Conservation (phyloP, 768 basidiomycete genomes). For the Sutorius australiensis region DNA sequence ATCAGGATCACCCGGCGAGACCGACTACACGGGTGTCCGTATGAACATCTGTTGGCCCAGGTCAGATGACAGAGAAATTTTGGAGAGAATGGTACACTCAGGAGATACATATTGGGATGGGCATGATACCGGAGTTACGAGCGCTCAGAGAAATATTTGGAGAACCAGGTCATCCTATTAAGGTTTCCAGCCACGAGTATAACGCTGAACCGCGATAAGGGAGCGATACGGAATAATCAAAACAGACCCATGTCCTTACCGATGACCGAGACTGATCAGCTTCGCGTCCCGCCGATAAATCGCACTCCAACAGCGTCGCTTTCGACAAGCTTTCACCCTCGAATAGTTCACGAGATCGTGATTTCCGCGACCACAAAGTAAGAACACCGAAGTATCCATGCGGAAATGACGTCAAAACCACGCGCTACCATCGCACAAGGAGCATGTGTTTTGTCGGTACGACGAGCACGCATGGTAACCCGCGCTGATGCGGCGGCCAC, state of each 20-base stretch:
- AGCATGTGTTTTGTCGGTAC: too few relatives aligned
- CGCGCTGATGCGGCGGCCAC: too few relatives aligned
- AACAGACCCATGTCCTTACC: neutral
- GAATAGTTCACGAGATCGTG: neutral
- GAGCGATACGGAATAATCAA: neutral
- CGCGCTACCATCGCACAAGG: too few relatives aligned
- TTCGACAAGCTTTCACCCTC: neutral
- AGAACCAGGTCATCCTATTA: neutral
- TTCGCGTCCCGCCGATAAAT: neutral
- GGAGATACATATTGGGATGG: neutral
- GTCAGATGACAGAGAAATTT: too few relatives aligned
- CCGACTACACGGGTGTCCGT: too few relatives aligned
- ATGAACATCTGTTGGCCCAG: too few relatives aligned
- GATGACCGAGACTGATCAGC: neutral
- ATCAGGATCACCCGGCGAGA: neutral
- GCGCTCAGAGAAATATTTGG: neutral
- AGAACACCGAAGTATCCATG: too few relatives aligned
- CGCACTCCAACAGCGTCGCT: neutral
- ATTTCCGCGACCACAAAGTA: too few relatives aligned
- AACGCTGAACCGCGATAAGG: neutral
- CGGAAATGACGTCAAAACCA: too few relatives aligned
- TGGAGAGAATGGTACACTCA: neutral
- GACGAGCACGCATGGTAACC: too few relatives aligned
- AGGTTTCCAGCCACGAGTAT: constrained; percentile 1
- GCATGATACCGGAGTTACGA: neutral